Evolutionary conservation across 2,329 filamentous ascomycete genomes (phyloP).

Genomic region (Trichoderma koningiopsis): DNA sequence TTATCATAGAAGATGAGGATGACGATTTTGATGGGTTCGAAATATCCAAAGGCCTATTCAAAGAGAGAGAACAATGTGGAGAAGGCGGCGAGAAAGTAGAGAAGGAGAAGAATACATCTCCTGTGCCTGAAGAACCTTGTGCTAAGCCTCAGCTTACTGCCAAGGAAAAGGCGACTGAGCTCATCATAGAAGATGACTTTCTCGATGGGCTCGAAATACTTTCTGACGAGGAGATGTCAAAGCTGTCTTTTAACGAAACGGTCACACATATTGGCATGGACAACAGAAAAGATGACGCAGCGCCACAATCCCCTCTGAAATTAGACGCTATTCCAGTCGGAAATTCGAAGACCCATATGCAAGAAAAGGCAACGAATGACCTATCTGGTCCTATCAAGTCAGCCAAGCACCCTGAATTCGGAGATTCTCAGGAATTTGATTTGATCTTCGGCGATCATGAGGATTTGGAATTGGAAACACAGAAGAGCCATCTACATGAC

Average conservation of each 20-base stretch:
- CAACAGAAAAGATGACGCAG: not conserved
- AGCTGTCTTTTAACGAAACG: not conserved
- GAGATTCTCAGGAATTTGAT: conserved; percentile 25
- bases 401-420: conserved; percentile 1
- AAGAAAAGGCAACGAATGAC: not conserved
- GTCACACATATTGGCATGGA: not conserved
- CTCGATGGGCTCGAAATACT: conserved; percentile 4
- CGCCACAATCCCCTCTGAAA: not conserved
- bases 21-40: not conserved
- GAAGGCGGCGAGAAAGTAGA: not conserved
- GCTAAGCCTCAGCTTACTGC: not conserved
- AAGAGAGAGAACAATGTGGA: not conserved
- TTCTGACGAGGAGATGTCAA: conserved; percentile 8
- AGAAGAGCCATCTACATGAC: not conserved
- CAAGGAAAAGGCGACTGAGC: not conserved
- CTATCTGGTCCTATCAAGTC: not conserved
- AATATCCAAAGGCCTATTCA: not conserved
- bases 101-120: no score
- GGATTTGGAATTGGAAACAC: conserved; percentile 32
- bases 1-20: not conserved
- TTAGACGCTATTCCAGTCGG: not conserved
- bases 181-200: not conserved
- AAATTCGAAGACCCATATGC: not conserved
- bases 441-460: conserved; percentile 33
- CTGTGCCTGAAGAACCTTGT: not conserved